Base-by-base conservation (phyloP, 192 early-diverging fungal species). In the Coemansia furcata region DNA sequence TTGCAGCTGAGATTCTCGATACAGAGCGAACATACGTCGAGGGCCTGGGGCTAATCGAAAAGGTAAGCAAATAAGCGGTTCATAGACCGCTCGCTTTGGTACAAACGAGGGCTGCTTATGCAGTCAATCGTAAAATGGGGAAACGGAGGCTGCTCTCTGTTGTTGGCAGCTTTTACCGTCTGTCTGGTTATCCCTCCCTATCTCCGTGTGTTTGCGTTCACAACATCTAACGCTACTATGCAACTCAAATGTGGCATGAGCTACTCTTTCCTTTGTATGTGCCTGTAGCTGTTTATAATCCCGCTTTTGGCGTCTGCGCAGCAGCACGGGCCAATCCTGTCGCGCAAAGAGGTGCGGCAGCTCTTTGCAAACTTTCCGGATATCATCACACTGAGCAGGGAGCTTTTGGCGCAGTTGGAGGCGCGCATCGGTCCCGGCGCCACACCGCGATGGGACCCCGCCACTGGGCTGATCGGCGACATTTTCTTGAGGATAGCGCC, bases 1-100 rank as follows among this genome's bases (percentile, higher is more conserved):
- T 97, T 47, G 84, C 90, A 4, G 85, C 80, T 19, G 95, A 97
- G 77, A 91, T 97, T 19, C 69, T 95, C 39, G 76, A 85, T 42
- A 94, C 95, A 2, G 95, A 97, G 78, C 58, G 84, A 62, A 91
- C 93, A 3, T 97, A 97, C 77, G 94, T 97, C 4, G 80, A 87
- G 37, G 89, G 92, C 35, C 81, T 97, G 68, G 65, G 55, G 30
- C 67, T 84, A 17, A 78, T 84, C 47, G 78, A 84, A 72, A 74
- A 73, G 72, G 74, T 77, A 80, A 46, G 77, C 7, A 46, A 49
- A 35, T 12, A 26, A 32, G 50, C 15, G 50, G 23, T 3, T 30
- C 15, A 12, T 3, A n/a, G 50, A 54, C 50, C 29, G 46, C 46
- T 49, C 19, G 46, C 12, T 30, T 54, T 50, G 49, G 26, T 15